These are phyloP conservation scores for Talaromyces sp. DNA, from an alignment of 2,329 filamentous ascomycete genomes.

Conservation along the genomic window DNA sequence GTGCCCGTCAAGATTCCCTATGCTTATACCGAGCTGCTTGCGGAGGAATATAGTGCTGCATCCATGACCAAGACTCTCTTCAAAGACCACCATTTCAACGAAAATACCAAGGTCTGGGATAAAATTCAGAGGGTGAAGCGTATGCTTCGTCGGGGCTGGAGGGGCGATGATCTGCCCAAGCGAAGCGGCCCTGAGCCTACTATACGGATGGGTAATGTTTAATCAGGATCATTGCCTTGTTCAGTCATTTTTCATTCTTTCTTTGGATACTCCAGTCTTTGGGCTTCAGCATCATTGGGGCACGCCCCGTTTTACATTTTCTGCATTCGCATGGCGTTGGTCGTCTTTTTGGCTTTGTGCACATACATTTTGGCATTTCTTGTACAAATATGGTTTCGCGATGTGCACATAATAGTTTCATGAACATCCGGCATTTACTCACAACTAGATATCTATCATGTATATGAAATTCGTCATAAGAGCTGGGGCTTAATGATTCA, in stretches of 20 bases:
- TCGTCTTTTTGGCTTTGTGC: not conserved
- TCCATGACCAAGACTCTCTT: constrained; percentile 52
- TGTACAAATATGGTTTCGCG: constrained; percentile 4
- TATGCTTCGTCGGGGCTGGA: constrained; percentile 7
- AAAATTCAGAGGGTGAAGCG: constrained; percentile 13
- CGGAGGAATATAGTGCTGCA: constrained; percentile 57
- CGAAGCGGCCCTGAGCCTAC: constrained; percentile 6
- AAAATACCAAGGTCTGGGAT: constrained; percentile 36
- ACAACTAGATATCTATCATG: too few relatives aligned
- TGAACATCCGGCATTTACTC: not conserved
- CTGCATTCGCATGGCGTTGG: constrained; percentile 15
- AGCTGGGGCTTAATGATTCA: not conserved
- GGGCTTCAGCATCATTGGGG: constrained; percentile 1
- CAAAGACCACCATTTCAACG: constrained; percentile 42
- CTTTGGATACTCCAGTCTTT: not conserved
- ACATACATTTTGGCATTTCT: constrained; percentile 1
- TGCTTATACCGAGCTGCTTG: constrained; percentile 57
- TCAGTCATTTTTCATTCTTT: not conserved
- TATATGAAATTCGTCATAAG: not conserved
- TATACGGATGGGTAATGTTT: constrained; percentile 6
- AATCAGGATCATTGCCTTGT: not conserved
- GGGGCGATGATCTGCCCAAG: constrained; percentile 8
- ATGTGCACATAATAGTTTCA: constrained; percentile 7
- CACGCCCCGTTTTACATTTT: not conserved
- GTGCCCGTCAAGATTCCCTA: constrained; percentile 59